Conservation (phyloP, 805 yeast genomes). For the Nakazawaea ernobii region DNA sequence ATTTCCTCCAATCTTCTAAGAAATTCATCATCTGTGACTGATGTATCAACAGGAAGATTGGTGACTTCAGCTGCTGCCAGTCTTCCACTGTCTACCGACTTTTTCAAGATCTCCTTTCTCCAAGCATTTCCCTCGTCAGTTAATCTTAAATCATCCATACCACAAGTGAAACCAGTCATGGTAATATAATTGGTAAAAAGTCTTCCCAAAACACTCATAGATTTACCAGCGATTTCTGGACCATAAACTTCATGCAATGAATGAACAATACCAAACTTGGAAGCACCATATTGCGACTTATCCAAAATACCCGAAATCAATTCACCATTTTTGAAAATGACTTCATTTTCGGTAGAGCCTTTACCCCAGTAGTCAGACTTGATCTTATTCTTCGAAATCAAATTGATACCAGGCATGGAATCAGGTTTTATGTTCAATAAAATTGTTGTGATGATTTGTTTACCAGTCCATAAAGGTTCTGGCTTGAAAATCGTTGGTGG, state of each 20-base stretch:
- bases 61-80: conserved; percentile 94
- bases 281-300: conserved; percentile 97
- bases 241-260: conserved; percentile 96
- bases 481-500: conserved; percentile 92
- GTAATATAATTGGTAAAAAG: conserved; percentile 90
- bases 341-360: conserved; percentile 79
- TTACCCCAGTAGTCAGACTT: conserved; percentile 94
- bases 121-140: conserved; percentile 86
- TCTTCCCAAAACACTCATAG: conserved; percentile 89
- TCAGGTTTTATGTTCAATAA: conserved; percentile 82
- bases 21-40: conserved; percentile 61
- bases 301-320: conserved; percentile 89
- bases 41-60: conserved; percentile 54
- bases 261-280: conserved; percentile 94
- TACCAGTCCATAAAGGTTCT: conserved; percentile 93
- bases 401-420: conserved; percentile 86
- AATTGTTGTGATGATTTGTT: conserved; percentile 92
- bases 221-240: conserved; percentile 80
- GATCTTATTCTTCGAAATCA: conserved; percentile 78
- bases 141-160: conserved; percentile 97
- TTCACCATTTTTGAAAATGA: conserved; percentile 81
- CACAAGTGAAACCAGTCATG: conserved; percentile 94
- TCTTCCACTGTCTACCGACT: conserved; percentile 78
- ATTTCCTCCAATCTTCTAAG: conserved; percentile 89
- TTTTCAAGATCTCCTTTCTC: conserved; percentile 78